phyloP scores from a whole-genome alignment of 129 eudicot genomes.

The Flaveria linearis region DNA sequence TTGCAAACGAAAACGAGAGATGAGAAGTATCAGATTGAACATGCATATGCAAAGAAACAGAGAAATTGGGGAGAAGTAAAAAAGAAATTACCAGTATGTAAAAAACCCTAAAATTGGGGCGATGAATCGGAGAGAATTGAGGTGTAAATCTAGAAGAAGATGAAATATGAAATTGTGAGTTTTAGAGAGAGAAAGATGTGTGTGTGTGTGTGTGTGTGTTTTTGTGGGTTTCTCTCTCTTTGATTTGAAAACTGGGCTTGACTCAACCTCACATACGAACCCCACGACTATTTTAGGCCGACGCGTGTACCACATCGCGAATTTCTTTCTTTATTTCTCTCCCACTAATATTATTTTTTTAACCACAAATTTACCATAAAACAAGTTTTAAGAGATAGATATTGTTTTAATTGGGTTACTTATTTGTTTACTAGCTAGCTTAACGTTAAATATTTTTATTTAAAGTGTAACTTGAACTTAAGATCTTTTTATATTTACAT shows the following conservation, averaged over 20 bases:
- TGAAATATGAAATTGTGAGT: neutral
- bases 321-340: constrained; percentile 27
- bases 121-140: constrained; percentile 43
- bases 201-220: neutral
- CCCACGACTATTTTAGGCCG: constrained; percentile 37
- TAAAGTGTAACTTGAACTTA: no score
- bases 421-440: no score
- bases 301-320: constrained; percentile 40
- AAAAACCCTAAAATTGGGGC: constrained; percentile 39
- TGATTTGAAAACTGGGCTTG: constrained; percentile 38
- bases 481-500: no score
- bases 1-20: constrained; percentile 14
- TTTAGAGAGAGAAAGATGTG: constrained; percentile 15
- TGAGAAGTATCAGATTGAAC: constrained; percentile 4
- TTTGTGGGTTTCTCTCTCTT: constrained; percentile 17
- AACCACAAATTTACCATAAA: no score
- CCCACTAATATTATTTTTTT: constrained; percentile 18
- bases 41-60: constrained; percentile 18
- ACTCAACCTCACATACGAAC: constrained; percentile 34
- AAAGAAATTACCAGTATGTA: constrained; percentile 25
- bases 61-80: neutral
- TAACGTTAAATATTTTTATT: no score
- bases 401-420: no score
- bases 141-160: constrained; percentile 35
- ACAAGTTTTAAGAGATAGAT: no score